Evolutionary conservation across 83 land plant species (phyloP), one percentile per base, ranked within the genome.

Genomic region (Thuja plicata): DNA sequence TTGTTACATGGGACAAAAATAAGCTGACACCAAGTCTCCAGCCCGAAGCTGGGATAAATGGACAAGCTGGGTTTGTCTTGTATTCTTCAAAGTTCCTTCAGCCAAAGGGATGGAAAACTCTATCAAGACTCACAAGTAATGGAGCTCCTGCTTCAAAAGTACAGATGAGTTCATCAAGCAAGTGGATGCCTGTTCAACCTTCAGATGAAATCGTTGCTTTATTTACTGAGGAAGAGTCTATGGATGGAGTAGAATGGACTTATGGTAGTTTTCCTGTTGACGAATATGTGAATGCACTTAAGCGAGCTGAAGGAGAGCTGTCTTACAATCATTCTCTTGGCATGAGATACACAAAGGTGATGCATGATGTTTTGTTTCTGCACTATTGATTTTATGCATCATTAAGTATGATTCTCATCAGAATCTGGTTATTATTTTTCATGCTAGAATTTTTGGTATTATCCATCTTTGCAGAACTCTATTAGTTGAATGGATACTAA

Each of bases 291-390:
- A 92, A 92, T 80, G 99, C 99, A 77, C 91, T 97, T 34, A 92
- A 91, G 46, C 93, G 99, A 77, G 89, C 97, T 66, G 96, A 96
- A 89, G 96, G 95, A 52, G 99, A 98, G 87, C 88, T 98, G 12
- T 92, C 91, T 86, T 98, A 98, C 89, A 94, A 97, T 92, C 98
- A 96, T 80, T 92, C 94, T 38, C 96, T 93, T 88, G 99, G 99
- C 50, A 95, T 94, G 94, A 92, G 87, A 34, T 94, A 91, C 79
- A 97, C 94, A 81, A 98, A 97, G 99, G 99, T 98, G 88, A 88
- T 38, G 35, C 70, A 50, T 38, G 2, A 16, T 86, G 87, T 37
- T 55, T 55, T 57, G 17, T 55, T 46, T 83, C 35, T 46, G 27
- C 84, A 80, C 46, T 19, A 79, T 79, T 41, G 45, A 38, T 16